Evolutionary conservation across 192 early-diverging fungal species (phyloP).

Genomic region (Funneliformis geosporum): DNA sequence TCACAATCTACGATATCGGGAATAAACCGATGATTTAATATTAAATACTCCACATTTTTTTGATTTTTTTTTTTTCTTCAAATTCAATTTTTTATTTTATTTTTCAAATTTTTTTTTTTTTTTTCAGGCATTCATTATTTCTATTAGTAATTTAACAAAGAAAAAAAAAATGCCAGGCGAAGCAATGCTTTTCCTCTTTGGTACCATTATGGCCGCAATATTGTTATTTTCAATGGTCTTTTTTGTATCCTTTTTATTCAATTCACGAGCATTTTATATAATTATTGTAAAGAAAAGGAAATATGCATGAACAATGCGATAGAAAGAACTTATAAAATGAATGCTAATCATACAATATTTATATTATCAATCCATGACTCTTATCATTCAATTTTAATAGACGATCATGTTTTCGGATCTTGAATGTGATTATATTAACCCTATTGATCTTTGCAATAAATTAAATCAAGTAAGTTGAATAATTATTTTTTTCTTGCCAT

Average conservation of each 20-base stretch:
- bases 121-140: no score
- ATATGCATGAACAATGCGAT: background rate
- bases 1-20: no score
- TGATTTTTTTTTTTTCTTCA: no score
- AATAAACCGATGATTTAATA: no score
- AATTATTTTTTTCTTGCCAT: background rate
- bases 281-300: background rate
- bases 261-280: background rate
- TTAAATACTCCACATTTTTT: no score
- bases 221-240: conserved; percentile 96
- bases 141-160: background rate
- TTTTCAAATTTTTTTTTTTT: no score
- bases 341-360: no score
- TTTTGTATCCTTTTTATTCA: conserved; percentile 70
- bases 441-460: conserved; percentile 96
- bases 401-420: conserved; percentile 63
- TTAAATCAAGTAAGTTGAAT: conserved; percentile 88
- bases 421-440: conserved; percentile 99
- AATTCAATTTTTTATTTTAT: no score
- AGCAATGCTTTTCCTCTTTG: conserved; percentile 86
- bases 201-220: conserved; percentile 86
- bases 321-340: background rate
- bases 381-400: conserved; percentile 30
- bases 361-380: conserved; percentile 1
- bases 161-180: conserved; percentile 54